Percentiles rank a stretch among this genome's conserved stretches.
These are phyloP conservation scores for Arabidopsis lyrata DNA, from an alignment of 441 rosid species.

Conservation along the genomic window DNA sequence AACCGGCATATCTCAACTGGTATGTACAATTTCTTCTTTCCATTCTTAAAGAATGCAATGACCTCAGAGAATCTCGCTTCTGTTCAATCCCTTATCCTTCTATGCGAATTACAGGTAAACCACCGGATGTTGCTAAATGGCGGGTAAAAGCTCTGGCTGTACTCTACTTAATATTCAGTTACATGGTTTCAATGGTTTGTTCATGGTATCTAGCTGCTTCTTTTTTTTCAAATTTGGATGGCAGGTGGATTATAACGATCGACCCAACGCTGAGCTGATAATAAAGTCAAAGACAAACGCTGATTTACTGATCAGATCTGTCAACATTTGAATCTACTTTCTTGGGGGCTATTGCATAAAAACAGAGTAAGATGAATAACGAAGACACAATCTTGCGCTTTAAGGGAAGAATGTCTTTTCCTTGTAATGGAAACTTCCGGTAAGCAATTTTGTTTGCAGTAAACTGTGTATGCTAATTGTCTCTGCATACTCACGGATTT, in stretches of 20 bases:
- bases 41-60: not conserved
- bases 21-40: constrained; percentile 24
- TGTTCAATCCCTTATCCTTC: not conserved
- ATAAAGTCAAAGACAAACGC: constrained; percentile 73
- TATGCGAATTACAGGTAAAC: constrained; percentile 59
- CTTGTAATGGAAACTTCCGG: constrained; percentile 6
- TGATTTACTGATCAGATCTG: constrained; percentile 75
- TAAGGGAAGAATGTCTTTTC: not conserved
- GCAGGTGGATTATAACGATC: constrained; percentile 84
- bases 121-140: constrained; percentile 80
- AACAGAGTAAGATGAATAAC: not conserved
- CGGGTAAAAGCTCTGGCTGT: constrained; percentile 55
- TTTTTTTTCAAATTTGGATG: constrained; percentile 4
- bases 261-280: constrained; percentile 85
- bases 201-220: not conserved
- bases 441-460: not conserved
- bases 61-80: not conserved
- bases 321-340: constrained; percentile 48
- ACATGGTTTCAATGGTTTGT: constrained; percentile 4
- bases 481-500: not conserved
- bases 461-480: not conserved
- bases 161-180: constrained; percentile 11
- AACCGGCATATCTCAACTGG: constrained; percentile 84
- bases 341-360: not conserved
- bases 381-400: not conserved